A percentile compares a stretch with the other conserved stretches of the same genome.
Evolutionary conservation across 352 stramenopile genomes (phyloP).

Genomic region (Stramenopiles sp.): DNA sequence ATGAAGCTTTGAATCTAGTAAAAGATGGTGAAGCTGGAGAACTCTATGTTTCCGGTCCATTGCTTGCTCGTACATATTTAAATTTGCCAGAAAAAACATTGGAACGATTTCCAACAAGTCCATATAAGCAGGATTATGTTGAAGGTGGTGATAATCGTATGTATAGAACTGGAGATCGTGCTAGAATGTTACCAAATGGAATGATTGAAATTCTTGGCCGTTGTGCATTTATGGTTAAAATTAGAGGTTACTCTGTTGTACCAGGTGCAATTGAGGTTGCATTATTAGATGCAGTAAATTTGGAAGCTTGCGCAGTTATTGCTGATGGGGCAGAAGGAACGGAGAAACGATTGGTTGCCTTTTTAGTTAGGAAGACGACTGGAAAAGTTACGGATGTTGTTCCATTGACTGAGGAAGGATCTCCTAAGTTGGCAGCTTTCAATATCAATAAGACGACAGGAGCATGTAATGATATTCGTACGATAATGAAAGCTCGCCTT

Average conservation of each 20-base stretch:
- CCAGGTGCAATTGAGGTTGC: conserved; percentile 65
- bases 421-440: conserved; percentile 72
- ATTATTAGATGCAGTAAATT: conserved; percentile 49
- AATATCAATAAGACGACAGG: conserved; percentile 45
- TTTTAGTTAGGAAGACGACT: too few relatives aligned
- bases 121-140: conserved; percentile 27
- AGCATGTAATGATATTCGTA: conserved; percentile 29
- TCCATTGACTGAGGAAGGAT: too few relatives aligned
- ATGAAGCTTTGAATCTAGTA: too few relatives aligned
- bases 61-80: conserved; percentile 35
- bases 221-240: conserved; percentile 87
- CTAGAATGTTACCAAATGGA: conserved; percentile 58
- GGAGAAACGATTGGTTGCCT: too few relatives aligned
- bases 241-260: conserved; percentile 78
- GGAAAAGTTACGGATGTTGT: too few relatives aligned
- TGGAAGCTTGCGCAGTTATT: conserved; percentile 64
- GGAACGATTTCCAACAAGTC: conserved; percentile 40
- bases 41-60: conserved; percentile 30
- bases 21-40: too few relatives aligned
- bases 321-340: conserved; percentile 70
- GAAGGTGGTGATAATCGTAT: conserved; percentile 34
- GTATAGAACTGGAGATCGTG: conserved; percentile 72
- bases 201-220: conserved; percentile 72
- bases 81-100: conserved; percentile 35
- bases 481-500: conserved; percentile 44